Conservation (phyloP, 2,329 filamentous ascomycete genomes). For the Penicillium oxalicum region DNA sequence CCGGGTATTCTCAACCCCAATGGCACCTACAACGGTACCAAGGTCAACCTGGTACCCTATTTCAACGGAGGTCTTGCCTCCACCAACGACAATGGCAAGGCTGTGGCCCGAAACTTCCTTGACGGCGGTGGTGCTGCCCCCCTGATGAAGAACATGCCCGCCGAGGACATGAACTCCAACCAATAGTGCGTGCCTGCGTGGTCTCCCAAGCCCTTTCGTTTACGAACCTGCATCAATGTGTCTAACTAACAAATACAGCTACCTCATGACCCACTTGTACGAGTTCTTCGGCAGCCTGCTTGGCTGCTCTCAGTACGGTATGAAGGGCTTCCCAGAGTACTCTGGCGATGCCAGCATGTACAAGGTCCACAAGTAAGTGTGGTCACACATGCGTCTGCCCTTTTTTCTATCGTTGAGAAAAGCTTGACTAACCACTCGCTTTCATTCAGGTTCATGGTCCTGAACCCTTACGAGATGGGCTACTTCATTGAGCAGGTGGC, state of each 20-base stretch:
- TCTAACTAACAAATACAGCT: slow-evolving; percentile 29
- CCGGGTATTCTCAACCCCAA: slow-evolving; percentile 52
- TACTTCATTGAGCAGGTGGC: slow-evolving; percentile 59
- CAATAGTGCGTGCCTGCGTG: slow-evolving; percentile 47
- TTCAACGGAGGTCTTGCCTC: slow-evolving; percentile 53
- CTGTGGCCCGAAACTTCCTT: slow-evolving; percentile 54
- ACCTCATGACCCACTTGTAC: slow-evolving; percentile 57
- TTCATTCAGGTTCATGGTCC: slow-evolving; percentile 48
- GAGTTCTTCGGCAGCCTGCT: slow-evolving; percentile 56
- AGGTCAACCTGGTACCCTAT: slow-evolving; percentile 55
- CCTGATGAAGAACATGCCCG: slow-evolving; percentile 51
- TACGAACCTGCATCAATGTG: background rate
- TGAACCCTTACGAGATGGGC: slow-evolving; percentile 46
- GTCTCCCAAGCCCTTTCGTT: background rate
- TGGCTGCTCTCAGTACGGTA: slow-evolving; percentile 50
- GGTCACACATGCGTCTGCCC: background rate
- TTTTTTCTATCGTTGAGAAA: background rate
- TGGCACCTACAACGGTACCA: slow-evolving; percentile 45
- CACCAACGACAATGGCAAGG: slow-evolving; percentile 47
- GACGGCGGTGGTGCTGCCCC: slow-evolving; percentile 55
- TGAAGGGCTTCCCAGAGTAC: slow-evolving; percentile 48
- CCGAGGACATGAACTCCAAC: slow-evolving; percentile 46
- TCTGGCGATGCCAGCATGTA: slow-evolving; percentile 21
- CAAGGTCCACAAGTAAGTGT: slow-evolving; percentile 25
- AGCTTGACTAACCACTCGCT: background rate